Conservation (phyloP, 192 early-diverging fungal species). For the Geranomyces variabilis region DNA sequence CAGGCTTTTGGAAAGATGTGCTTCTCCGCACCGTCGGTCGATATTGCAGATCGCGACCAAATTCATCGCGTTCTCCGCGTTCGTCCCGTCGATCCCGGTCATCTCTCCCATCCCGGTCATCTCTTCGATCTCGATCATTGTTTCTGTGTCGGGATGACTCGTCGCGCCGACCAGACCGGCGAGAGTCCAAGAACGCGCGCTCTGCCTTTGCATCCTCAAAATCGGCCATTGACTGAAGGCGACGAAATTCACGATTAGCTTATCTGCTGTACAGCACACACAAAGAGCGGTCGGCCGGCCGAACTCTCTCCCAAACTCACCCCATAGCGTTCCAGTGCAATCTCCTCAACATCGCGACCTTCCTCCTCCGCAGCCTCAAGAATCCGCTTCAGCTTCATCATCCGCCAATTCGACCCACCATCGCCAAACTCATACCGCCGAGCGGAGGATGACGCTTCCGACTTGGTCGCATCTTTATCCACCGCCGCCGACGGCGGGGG, state of each 20-base stretch:
- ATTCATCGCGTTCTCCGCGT: slow-evolving; percentile 10
- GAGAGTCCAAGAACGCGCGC: slow-evolving; percentile 61
- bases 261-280: neutral
- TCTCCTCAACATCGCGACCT: slow-evolving; percentile 59
- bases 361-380: slow-evolving; percentile 73
- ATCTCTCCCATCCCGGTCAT: too few species aligned
- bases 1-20: slow-evolving; percentile 26
- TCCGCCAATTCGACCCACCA: slow-evolving; percentile 66
- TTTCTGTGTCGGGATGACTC: neutral
- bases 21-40: slow-evolving; percentile 20
- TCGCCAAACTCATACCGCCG: slow-evolving; percentile 49
- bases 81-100: neutral
- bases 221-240: slow-evolving; percentile 61
- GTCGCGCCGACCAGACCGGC: neutral
- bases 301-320: slow-evolving; percentile 50
- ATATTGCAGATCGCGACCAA: slow-evolving; percentile 28
- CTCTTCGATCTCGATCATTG: neutral
- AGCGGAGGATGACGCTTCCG: slow-evolving; percentile 8
- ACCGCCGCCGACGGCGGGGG: neutral
- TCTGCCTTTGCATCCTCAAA: slow-evolving; percentile 69
- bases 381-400: slow-evolving; percentile 74
- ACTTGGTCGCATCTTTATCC: neutral
- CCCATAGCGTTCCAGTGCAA: slow-evolving; percentile 75
- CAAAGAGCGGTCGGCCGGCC: neutral
- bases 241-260: neutral